These are phyloP conservation scores for Cordyceps tenuipes DNA, from an alignment of 2,329 filamentous ascomycete genomes.

Conservation along the genomic window DNA sequence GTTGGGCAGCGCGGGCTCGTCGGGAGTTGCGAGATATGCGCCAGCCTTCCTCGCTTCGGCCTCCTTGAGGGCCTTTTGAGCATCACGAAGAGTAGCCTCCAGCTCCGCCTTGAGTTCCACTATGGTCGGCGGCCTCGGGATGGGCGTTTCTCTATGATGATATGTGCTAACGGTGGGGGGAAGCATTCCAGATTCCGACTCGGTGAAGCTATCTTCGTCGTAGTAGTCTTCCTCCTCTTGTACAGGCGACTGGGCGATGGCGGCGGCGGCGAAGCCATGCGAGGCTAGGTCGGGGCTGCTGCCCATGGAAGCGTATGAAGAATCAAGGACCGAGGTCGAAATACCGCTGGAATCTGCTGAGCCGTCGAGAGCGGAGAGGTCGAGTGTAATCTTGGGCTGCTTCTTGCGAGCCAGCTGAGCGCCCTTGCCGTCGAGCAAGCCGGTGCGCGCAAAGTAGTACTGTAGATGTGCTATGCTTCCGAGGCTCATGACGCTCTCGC, in stretches of 20 bases:
- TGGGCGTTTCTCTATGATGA: slow-evolving; percentile 70
- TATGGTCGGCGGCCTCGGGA: slow-evolving; percentile 78
- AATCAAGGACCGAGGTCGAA: slow-evolving; percentile 44
- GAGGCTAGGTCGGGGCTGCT: slow-evolving; percentile 48
- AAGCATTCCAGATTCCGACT: slow-evolving; percentile 69
- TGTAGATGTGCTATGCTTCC: slow-evolving; percentile 96
- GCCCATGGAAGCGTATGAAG: slow-evolving; percentile 51
- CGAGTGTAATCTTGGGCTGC: slow-evolving; percentile 50
- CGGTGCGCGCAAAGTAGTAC: slow-evolving; percentile 95
- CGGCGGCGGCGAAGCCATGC: slow-evolving; percentile 28
- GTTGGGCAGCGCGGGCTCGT: slow-evolving; percentile 26
- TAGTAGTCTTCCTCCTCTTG: slow-evolving; percentile 35
- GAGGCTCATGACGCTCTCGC: slow-evolving; percentile 92
- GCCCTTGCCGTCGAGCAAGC: slow-evolving; percentile 86
- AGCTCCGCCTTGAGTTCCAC: slow-evolving; percentile 61
- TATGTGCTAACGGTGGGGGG: slow-evolving; percentile 98
- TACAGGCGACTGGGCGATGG: slow-evolving; percentile 38
- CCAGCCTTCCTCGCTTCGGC: slow-evolving; percentile 34
- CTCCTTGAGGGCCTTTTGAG: slow-evolving; percentile 58
- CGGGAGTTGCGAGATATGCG: slow-evolving; percentile 19
- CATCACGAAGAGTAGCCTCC: slow-evolving; percentile 62
- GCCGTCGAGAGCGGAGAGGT: slow-evolving; percentile 44
- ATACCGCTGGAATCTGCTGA: slow-evolving; percentile 27
- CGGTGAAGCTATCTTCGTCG: slow-evolving; percentile 50
- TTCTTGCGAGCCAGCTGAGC: slow-evolving; percentile 72